Evolutionary conservation across 1,284 basidiomycete species (phyloP), one percentile per base, ranked within the genome.

Genomic region (Moniliophthora roreri): DNA sequence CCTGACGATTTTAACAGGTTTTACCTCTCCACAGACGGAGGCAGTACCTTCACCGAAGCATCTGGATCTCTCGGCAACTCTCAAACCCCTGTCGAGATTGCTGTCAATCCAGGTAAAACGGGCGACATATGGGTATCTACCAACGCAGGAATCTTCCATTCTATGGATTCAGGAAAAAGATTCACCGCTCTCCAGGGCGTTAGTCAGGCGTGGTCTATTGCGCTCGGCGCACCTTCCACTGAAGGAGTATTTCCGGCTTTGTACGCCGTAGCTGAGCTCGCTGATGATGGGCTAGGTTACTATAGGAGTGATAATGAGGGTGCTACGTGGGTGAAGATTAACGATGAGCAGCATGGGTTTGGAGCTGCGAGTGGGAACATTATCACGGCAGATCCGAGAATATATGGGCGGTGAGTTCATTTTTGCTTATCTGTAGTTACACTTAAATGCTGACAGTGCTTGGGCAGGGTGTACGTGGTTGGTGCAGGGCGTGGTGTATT

Each of bases 401-500:
- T 76, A 18, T 82, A 82, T 59, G 79, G 79, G 41, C 74, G 80
- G 80, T 79, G 51, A 61, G 73, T n/a, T n/a, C 64, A 3, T 3
- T 16, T 55, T 20, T 48, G 47, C 53, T 11, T 10, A 18, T 10
- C 20, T 8, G 8, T 15, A 18, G 9, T 1, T 3, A 16, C 35
- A 34, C n/a, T 53, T 41, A 45, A 11, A 39, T 32, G 6, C 28
- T 32, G 28, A 32, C 28, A 32, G 28, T 11, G 44, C 16, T 20
- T 37, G 47, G 46, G 8, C 55, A 82, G 82, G 20, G 81, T 85
- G 1, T 85, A 84, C 60, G 75, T 85, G 44, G 84, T 83, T 3
- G 85, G 83, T 1, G 84, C 84, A 58, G 83, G 83, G 28, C 78
- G 82, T 42, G 83, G 84, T 23, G 84, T 84, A 51, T 85, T 81